Evolutionary conservation across 75 land plant species (phyloP).

Genomic region (Chamaecyparis obtusa): DNA sequence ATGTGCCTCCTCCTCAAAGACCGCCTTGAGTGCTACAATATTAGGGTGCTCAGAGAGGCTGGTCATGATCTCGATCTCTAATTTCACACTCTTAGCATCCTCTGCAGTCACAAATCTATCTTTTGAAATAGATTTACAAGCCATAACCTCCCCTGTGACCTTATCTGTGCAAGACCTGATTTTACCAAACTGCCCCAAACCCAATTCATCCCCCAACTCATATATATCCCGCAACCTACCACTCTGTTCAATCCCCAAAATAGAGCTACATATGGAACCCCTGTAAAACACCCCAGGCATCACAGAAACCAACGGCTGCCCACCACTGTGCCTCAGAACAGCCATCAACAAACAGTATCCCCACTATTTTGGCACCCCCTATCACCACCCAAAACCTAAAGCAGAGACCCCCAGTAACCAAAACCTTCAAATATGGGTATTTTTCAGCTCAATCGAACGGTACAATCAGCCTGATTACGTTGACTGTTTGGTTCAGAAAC

Average conservation of each 20-base stretch:
- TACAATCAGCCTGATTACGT: background rate
- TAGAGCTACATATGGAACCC: slow-evolving; percentile 16
- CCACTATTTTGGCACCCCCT: background rate
- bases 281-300: background rate
- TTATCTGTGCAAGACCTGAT: slow-evolving; percentile 54
- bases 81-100: slow-evolving; percentile 60
- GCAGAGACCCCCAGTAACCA: too few relatives aligned
- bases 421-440: background rate
- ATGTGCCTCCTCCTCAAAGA: slow-evolving; percentile 72
- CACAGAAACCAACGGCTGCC: background rate
- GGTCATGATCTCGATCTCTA: slow-evolving; percentile 87
- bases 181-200: slow-evolving; percentile 74
- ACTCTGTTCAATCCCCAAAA: slow-evolving; percentile 24
- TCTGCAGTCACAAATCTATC: slow-evolving; percentile 55
- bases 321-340: background rate
- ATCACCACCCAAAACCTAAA: background rate
- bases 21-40: slow-evolving; percentile 78
- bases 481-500: background rate
- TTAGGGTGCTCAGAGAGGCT: slow-evolving; percentile 76
- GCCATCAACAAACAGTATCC: background rate
- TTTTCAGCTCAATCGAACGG: background rate
- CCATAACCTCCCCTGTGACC: slow-evolving; percentile 50
- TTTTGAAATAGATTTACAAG: slow-evolving; percentile 85
- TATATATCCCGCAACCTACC: slow-evolving; percentile 37
- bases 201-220: slow-evolving; percentile 57